phyloP scores from a whole-genome alignment of 768 basidiomycete genomes.

The Pilatotrama ljubarskyi region DNA sequence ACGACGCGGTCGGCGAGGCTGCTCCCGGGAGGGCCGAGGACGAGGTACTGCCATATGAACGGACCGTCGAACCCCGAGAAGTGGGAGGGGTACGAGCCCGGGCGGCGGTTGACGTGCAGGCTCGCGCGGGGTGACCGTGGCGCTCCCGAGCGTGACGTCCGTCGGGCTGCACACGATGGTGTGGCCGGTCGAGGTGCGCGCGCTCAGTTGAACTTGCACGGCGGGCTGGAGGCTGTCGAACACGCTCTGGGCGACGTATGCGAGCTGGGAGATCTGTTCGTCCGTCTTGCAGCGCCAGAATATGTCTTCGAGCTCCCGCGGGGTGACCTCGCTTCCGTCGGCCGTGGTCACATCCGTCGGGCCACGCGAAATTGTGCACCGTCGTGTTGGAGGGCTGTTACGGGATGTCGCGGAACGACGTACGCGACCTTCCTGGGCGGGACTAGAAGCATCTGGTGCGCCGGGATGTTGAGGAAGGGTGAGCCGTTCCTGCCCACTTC shows the following conservation, averaged over 20 bases:
- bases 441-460: background rate
- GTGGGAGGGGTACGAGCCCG: background rate
- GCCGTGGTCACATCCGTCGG: constrained; percentile 9
- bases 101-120: constrained; percentile 2
- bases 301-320: constrained; percentile 21
- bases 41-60: constrained; percentile 20
- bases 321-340: background rate
- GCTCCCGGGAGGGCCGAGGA: constrained; percentile 11
- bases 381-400: background rate
- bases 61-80: constrained; percentile 11
- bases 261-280: constrained; percentile 19
- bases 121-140: constrained; percentile 7
- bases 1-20: constrained; percentile 12
- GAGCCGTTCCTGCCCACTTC: background rate
- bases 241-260: constrained; percentile 20
- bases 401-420: constrained; percentile 9
- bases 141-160: constrained; percentile 6
- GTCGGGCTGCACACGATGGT: constrained; percentile 5
- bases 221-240: constrained; percentile 18
- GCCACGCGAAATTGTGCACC: constrained; percentile 12
- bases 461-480: background rate
- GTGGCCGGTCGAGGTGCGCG: constrained; percentile 17
- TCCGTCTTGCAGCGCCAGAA: constrained; percentile 24
- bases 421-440: constrained; percentile 13
- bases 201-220: constrained; percentile 10